These are phyloP conservation scores for Teunomyces gatunensis DNA, from an alignment of 805 yeast species.

Conservation along the genomic window DNA sequence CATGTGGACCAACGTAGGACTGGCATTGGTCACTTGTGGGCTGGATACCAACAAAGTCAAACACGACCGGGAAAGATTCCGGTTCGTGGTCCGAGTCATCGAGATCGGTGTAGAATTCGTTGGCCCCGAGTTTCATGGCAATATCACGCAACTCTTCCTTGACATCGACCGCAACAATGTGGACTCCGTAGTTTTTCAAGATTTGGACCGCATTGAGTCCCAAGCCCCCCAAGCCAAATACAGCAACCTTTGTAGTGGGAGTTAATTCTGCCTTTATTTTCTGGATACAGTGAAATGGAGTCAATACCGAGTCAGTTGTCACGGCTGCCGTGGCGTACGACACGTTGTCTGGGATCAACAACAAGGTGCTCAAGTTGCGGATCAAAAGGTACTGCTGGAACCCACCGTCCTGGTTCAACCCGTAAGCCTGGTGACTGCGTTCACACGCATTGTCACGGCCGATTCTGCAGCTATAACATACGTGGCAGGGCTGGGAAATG, in stretches of 20 bases:
- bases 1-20: constrained; percentile 31
- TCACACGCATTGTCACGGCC: constrained; percentile 35
- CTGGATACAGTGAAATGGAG: constrained; percentile 42
- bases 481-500: constrained; percentile 34
- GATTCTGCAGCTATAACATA: constrained; percentile 30
- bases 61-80: constrained; percentile 37
- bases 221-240: constrained; percentile 43
- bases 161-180: constrained; percentile 33
- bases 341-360: constrained; percentile 41
- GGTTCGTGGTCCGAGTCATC: constrained; percentile 20
- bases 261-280: constrained; percentile 27
- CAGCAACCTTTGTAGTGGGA: constrained; percentile 36
- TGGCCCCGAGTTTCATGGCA: constrained; percentile 40
- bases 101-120: constrained; percentile 37
- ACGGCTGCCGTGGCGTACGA: constrained; percentile 40
- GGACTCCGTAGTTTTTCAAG: constrained; percentile 28
- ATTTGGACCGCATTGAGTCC: constrained; percentile 45
- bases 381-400: constrained; percentile 39
- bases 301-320: constrained; percentile 41
- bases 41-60: constrained; percentile 40
- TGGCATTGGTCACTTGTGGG: constrained; percentile 27
- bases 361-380: constrained; percentile 30
- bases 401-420: constrained; percentile 40
- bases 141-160: constrained; percentile 23
- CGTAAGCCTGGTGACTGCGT: constrained; percentile 24